phyloP scores from a whole-genome alignment of 352 stramenopile genomes.

The Pythium aristosporum region DNA sequence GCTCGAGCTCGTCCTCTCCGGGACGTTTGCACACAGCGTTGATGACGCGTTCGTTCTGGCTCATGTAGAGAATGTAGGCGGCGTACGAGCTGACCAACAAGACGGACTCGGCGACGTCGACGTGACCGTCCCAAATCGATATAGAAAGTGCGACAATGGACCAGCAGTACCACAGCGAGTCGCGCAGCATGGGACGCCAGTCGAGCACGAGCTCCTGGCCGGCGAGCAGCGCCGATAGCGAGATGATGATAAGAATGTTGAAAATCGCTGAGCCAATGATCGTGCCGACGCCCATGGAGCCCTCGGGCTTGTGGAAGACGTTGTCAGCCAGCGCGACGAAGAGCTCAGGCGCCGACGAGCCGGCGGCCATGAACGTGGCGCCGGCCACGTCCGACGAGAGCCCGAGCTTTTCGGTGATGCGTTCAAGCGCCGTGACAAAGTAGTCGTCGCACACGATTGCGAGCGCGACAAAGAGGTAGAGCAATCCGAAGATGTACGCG shows the following conservation, averaged over 20 bases:
- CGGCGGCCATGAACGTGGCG: slow-evolving; percentile 84
- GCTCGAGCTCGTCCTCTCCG: slow-evolving; percentile 26
- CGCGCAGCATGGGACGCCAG: slow-evolving; percentile 76
- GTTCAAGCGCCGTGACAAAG: slow-evolving; percentile 79
- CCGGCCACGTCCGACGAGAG: slow-evolving; percentile 78
- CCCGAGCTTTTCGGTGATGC: slow-evolving; percentile 56
- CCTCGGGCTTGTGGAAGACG: slow-evolving; percentile 63
- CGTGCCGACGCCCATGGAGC: slow-evolving; percentile 69
- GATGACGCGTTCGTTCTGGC: slow-evolving; percentile 60
- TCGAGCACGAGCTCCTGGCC: slow-evolving; percentile 65
- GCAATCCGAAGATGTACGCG: slow-evolving; percentile 57
- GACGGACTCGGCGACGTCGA: slow-evolving; percentile 59
- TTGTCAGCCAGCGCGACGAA: slow-evolving; percentile 80
- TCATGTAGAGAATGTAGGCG: slow-evolving; percentile 79
- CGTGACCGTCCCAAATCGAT: slow-evolving; percentile 56
- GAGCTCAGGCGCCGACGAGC: slow-evolving; percentile 80
- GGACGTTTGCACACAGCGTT: slow-evolving; percentile 54
- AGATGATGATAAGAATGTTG: slow-evolving; percentile 86
- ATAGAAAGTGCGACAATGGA: slow-evolving; percentile 53
- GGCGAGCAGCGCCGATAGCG: slow-evolving; percentile 67
- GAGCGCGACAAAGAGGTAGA: slow-evolving; percentile 84
- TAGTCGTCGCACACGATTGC: slow-evolving; percentile 90
- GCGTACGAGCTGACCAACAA: slow-evolving; percentile 67
- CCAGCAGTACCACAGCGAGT: slow-evolving; percentile 80
- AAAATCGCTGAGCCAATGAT: slow-evolving; percentile 89